Percentiles rank a stretch among this genome's conserved stretches.
Conservation (phyloP, 441 rosid species). For the Populus tomentosa region DNA sequence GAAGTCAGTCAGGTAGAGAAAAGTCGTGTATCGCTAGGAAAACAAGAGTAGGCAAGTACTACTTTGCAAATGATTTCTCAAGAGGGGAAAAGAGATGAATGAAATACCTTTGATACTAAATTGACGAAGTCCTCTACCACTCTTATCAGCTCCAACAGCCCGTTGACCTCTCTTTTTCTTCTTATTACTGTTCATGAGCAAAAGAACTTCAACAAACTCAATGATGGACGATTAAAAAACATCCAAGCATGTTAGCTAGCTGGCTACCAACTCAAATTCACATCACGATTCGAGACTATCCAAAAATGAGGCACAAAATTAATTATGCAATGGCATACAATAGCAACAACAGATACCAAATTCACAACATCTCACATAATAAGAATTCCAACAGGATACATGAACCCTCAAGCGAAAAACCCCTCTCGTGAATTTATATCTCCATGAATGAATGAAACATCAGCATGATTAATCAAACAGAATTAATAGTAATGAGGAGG, state of each 20-base stretch:
- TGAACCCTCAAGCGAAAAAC: background rate
- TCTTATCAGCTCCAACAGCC: constrained; percentile 79
- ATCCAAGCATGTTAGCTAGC: no score
- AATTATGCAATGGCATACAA: background rate
- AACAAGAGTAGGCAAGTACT: background rate
- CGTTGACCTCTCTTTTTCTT: constrained; percentile 92
- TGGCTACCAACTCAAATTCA: background rate
- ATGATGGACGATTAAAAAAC: no score
- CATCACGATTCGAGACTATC: background rate
- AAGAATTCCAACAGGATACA: background rate
- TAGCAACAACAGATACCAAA: background rate
- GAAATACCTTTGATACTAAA: constrained; percentile 93
- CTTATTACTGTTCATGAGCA: constrained; percentile 45
- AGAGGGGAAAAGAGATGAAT: background rate
- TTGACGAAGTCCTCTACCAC: constrained; percentile 94
- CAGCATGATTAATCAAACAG: background rate
- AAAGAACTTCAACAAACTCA: background rate
- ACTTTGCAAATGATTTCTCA: no score
- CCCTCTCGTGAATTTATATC: no score
- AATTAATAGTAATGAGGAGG: background rate
- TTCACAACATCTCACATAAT: background rate
- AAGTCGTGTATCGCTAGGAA: background rate
- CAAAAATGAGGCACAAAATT: background rate
- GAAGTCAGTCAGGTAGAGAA: constrained; percentile 7
- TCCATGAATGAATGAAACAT: background rate